These are phyloP conservation scores for Solanum hybrid DNA, from an alignment of 305 asterid genomes.

Conservation along the genomic window DNA sequence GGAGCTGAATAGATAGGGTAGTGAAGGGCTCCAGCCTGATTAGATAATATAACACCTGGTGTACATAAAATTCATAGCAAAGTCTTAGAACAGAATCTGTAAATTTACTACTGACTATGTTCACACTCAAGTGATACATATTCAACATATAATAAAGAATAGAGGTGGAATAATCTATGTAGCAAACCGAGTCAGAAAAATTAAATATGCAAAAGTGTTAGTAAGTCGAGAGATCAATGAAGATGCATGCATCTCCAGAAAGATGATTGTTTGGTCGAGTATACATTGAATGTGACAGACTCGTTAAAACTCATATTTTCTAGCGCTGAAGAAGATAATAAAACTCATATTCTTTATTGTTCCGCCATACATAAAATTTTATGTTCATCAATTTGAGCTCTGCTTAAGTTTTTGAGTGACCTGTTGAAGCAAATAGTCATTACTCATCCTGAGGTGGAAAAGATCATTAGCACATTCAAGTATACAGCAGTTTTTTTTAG, in stretches of 20 bases:
- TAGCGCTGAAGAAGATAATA: neutral
- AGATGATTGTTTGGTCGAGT: neutral
- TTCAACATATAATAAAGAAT: neutral
- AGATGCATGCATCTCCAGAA: neutral
- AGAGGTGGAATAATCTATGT: neutral
- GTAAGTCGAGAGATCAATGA: neutral
- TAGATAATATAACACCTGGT: conserved; percentile 91
- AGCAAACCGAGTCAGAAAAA: neutral
- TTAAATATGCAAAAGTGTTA: neutral
- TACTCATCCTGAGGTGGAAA: neutral
- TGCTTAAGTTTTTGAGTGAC: neutral
- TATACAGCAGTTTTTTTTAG: neutral
- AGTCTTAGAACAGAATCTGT: conserved; percentile 1
- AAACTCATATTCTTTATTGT: neutral
- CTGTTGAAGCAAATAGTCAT: neutral
- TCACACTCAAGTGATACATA: neutral
- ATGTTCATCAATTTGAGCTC: neutral
- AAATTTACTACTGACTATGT: neutral
- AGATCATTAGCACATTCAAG: neutral
- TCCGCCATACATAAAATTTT: neutral
- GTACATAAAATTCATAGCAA: conserved; percentile 15
- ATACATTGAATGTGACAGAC: neutral
- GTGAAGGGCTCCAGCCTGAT: conserved; percentile 93
- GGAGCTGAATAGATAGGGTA: conserved; percentile 91
- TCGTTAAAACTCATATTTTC: neutral